phyloP scores from a whole-genome alignment of 169 alveolate genomes.

The Plasmodium ovale region DNA sequence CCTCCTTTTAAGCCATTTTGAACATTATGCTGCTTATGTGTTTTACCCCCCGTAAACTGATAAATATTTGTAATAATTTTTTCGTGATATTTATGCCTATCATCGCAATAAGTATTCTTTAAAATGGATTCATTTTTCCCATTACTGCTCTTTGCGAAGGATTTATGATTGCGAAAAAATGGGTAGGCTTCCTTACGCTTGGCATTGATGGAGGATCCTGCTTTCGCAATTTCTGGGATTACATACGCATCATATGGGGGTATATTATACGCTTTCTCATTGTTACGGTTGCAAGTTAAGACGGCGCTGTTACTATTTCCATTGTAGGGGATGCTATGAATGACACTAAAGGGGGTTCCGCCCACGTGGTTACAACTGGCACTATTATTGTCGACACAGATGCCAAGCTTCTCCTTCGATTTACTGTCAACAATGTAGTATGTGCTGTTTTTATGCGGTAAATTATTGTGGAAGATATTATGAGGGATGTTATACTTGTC shows the following conservation, averaged over 20 bases:
- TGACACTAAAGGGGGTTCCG: too few relatives aligned
- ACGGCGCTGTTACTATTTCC: background rate
- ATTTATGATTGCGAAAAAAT: background rate
- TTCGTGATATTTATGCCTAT: conserved; percentile 51
- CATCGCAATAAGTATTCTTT: conserved; percentile 12
- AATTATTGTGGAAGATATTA: background rate
- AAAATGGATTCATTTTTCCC: background rate
- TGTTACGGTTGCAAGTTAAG: background rate
- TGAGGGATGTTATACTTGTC: background rate
- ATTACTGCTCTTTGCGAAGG: background rate
- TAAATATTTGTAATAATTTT: conserved; percentile 34
- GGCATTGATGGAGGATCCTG: background rate
- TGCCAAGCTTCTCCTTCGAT: background rate
- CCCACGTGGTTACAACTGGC: background rate
- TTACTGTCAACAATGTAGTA: background rate
- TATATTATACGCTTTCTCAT: background rate
- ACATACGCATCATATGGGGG: background rate
- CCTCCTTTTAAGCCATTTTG: conserved; percentile 13
- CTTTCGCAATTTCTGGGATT: background rate
- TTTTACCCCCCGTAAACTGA: conserved; percentile 48
- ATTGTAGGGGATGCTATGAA: background rate
- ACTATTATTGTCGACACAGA: background rate
- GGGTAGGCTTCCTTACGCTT: background rate
- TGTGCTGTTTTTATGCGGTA: background rate
- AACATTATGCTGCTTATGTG: conserved; percentile 2